Conservation (phyloP, 2,329 filamentous ascomycete species). For the Niveomyces coronatus region DNA sequence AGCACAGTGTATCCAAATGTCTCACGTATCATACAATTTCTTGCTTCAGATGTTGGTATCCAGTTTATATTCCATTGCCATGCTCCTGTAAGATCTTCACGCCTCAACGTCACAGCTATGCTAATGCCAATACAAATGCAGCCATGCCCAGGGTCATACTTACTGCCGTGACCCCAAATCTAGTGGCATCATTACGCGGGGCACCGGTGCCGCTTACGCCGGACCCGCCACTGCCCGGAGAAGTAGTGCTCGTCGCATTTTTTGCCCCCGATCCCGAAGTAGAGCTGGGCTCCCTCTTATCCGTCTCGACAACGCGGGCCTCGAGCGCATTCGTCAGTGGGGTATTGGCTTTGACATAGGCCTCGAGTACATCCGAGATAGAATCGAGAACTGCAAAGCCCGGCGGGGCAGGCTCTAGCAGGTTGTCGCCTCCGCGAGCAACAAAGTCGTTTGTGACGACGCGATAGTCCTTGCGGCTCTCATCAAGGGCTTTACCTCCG, state of each 20-base stretch:
- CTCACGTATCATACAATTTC: too few relatives aligned
- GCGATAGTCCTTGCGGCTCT: slow-evolving; percentile 35
- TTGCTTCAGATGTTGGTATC: too few relatives aligned
- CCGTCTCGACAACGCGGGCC: slow-evolving; percentile 21
- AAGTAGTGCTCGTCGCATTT: neutral
- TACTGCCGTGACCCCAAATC: neutral
- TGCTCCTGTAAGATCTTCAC: too few relatives aligned
- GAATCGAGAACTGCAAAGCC: slow-evolving; percentile 38
- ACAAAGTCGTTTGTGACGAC: slow-evolving; percentile 55
- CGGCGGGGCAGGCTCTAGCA: slow-evolving; percentile 31
- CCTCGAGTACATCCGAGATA: slow-evolving; percentile 42
- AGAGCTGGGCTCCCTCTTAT: slow-evolving; percentile 3
- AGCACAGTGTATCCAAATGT: too few relatives aligned
- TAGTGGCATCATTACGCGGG: neutral
- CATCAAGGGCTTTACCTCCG: slow-evolving; percentile 35
- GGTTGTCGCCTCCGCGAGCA: slow-evolving; percentile 52
- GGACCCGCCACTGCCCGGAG: neutral
- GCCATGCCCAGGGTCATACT: neutral
- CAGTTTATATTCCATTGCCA: too few relatives aligned
- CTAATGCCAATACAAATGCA: too few relatives aligned
- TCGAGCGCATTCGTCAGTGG: slow-evolving; percentile 42
- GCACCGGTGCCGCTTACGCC: neutral
- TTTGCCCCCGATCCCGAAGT: neutral
- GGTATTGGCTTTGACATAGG: slow-evolving; percentile 37
- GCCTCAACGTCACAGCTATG: too few relatives aligned